Percentiles rank a stretch among this genome's conserved stretches.
Conservation (phyloP, 306 rosid species). For the Senna tora region DNA sequence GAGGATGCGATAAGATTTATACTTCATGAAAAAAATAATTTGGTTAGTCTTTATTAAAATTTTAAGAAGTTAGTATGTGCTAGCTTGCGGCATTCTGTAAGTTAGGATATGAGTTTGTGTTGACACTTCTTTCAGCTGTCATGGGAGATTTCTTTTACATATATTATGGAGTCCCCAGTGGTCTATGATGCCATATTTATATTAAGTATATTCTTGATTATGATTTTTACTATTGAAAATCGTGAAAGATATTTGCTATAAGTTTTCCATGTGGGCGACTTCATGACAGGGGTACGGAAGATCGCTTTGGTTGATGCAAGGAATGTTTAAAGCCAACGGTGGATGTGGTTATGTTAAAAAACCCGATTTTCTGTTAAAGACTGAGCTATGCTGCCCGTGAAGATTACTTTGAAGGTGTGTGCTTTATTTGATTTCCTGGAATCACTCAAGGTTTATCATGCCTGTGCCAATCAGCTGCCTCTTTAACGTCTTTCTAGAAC, state of each 20-base stretch:
- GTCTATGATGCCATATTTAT: not conserved
- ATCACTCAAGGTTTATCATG: not conserved
- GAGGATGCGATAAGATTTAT: constrained; percentile 3
- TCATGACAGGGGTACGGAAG: constrained; percentile 87
- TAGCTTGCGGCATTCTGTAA: not conserved
- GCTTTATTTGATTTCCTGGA: constrained; percentile 27
- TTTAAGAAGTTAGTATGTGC: not conserved
- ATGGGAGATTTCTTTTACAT: not conserved
- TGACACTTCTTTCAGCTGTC: not conserved
- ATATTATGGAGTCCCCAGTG: not conserved
- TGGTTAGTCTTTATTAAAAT: too few relatives aligned
- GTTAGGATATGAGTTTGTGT: not conserved
- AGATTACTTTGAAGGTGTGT: constrained; percentile 78
- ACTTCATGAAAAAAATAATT: not conserved
- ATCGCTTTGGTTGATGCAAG: constrained; percentile 97
- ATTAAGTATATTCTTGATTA: constrained; percentile 13
- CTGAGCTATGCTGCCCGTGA: constrained; percentile 59
- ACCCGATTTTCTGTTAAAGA: constrained; percentile 72
- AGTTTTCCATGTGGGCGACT: constrained; percentile 14
- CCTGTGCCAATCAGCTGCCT: constrained; percentile 19
- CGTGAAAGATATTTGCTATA: constrained; percentile 2
- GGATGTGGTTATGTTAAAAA: constrained; percentile 93
- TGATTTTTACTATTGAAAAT: constrained; percentile 8
- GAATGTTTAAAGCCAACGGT: constrained; percentile 95
- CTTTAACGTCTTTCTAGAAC: constrained; percentile 16